Evolutionary conservation across 352 stramenopile species (phyloP), one percentile per base, ranked within the genome.

Genomic region (Phytophthora hybrid): DNA sequence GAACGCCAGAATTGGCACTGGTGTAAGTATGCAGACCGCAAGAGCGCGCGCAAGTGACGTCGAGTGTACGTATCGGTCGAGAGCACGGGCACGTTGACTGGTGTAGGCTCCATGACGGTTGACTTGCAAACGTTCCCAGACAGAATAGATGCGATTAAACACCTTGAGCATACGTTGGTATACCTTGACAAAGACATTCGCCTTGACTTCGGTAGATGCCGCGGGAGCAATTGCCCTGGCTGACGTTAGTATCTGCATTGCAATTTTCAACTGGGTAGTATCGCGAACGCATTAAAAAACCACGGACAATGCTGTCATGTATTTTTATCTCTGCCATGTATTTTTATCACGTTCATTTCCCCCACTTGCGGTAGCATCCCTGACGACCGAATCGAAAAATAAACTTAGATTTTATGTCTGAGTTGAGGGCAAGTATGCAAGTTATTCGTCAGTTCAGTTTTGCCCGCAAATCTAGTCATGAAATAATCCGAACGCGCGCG

Each of bases 21-120:
- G 63, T 19, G 63, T 70, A 4, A 64, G 13, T 6, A 64, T 44
- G 31, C 53, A 63, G 13, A 70, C 44, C 5, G 21, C 26, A 32
- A 70, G 13, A 14, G 62, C 54, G 3, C 63, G 54, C 6, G 31
- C 16, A 8, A 70, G 8, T 2, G 63, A 70, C 44, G 23, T 47
- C 16, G 63, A 64, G 29, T 58, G 44, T 10, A 63, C 41, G 29
- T 70, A 70, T 14, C 54, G 63, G 6, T 64, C 18, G 11, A 70
- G 63, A n/a, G 63, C 54, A 16, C 53, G 41, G 14, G 63, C 54
- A 14, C 63, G 18, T 53, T 31, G 39, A 53, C 26, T 52, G 23
- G 63, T 70, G 9, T 70, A 70, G 1, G 63, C 63, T 21, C 55
- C 63, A 21, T 64, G 63, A 1, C 44, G 63, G 26, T 56, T 70